Conservation (phyloP, 257 asterid genomes). For the Leptodermis oblonga region DNA sequence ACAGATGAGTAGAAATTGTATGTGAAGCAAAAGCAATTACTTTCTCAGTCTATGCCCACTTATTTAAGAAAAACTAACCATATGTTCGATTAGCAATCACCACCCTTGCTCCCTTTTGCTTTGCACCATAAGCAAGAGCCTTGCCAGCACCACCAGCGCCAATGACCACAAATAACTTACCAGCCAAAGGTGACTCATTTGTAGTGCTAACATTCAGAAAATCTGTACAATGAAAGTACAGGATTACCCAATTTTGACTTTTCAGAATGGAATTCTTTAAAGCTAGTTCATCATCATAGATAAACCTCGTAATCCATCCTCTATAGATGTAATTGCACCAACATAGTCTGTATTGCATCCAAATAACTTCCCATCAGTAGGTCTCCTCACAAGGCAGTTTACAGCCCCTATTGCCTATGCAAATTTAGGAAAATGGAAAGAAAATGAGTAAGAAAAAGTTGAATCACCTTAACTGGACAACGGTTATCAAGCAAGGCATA, state of each 20-base stretch:
- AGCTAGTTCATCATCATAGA: slow-evolving; percentile 17
- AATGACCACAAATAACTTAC: slow-evolving; percentile 75
- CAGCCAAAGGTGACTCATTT: slow-evolving; percentile 59
- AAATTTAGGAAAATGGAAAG: slow-evolving; percentile 19
- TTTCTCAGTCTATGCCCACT: neutral
- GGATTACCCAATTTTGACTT: slow-evolving; percentile 10
- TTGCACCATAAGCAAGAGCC: slow-evolving; percentile 96
- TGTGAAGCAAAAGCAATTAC: neutral
- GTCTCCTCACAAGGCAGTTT: slow-evolving; percentile 63
- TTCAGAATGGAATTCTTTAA: slow-evolving; percentile 11
- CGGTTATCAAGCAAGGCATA: neutral
- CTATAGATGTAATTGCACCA: slow-evolving; percentile 95
- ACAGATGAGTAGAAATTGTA: neutral
- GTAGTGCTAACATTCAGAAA: slow-evolving; percentile 25
- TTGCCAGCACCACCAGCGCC: slow-evolving; percentile 99
- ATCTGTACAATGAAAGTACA: slow-evolving; percentile 32
- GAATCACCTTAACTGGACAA: neutral
- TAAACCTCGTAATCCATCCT: slow-evolving; percentile 74
- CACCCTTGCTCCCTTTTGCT: slow-evolving; percentile 88
- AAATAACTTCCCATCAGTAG: slow-evolving; percentile 70
- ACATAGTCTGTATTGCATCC: slow-evolving; percentile 92
- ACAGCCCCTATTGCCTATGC: slow-evolving; percentile 88
- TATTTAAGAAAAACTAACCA: slow-evolving; percentile 43
- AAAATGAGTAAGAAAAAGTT: neutral
- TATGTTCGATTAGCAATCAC: slow-evolving; percentile 92